These are phyloP conservation scores for Rubroboletus satanas DNA, from an alignment of 768 basidiomycete genomes.

Conservation along the genomic window DNA sequence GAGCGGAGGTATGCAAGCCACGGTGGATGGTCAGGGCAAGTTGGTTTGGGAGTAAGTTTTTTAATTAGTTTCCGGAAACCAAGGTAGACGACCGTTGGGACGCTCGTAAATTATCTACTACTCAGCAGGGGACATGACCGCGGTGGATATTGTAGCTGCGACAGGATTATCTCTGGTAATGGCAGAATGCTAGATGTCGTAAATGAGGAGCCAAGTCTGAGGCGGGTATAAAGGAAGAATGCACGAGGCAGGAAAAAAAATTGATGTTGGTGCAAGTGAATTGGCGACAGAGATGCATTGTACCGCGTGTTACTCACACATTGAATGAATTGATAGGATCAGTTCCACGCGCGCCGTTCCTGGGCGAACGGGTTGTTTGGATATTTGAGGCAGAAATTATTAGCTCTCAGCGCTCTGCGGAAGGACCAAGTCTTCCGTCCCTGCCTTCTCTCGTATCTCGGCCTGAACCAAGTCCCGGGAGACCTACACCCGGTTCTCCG, in stretches of 20 bases:
- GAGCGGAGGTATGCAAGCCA: slow-evolving; percentile 61
- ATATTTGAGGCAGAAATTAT: not conserved
- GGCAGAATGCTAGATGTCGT: slow-evolving; percentile 21
- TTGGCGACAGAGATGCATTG: not conserved
- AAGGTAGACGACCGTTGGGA: slow-evolving; percentile 1
- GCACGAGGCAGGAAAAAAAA: slow-evolving; percentile 7
- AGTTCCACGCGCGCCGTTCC: not conserved
- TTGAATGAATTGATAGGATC: slow-evolving; percentile 6
- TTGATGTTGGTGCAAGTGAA: slow-evolving; percentile 22
- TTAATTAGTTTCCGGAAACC: slow-evolving; percentile 1
- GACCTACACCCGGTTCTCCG: slow-evolving; percentile 31
- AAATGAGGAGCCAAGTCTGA: slow-evolving; percentile 13
- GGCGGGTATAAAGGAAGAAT: slow-evolving; percentile 8
- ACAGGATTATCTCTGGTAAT: slow-evolving; percentile 13
- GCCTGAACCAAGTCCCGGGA: slow-evolving; percentile 24
- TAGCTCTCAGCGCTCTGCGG: slow-evolving; percentile 24
- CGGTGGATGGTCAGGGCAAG: slow-evolving; percentile 54
- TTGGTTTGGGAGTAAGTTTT: slow-evolving; percentile 48
- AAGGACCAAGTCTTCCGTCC: slow-evolving; percentile 30
- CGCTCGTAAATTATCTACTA: slow-evolving; percentile 23
- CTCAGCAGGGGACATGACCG: slow-evolving; percentile 6
- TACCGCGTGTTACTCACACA: slow-evolving; percentile 9
- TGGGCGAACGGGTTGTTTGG: not conserved
- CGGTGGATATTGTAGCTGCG: slow-evolving; percentile 14
- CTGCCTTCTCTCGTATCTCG: slow-evolving; percentile 35